Percentiles rank a stretch among this genome's conserved stretches.
Conservation (phyloP, 345 rosid genomes). For the Pugionium cornutum region DNA sequence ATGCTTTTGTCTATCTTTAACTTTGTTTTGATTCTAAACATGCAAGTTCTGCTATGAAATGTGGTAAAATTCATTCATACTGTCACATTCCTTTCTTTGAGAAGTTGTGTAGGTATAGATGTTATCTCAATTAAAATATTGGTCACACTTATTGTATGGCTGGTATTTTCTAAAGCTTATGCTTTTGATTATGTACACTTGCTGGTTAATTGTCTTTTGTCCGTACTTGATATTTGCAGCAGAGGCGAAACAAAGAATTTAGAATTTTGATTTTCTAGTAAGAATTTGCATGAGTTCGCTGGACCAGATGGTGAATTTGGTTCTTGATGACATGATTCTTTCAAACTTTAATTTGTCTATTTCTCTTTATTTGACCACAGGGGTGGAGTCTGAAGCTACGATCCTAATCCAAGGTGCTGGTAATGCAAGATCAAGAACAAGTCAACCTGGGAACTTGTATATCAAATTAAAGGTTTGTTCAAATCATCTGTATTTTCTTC, state of each 20-base stretch:
- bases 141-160: not conserved
- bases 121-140: not conserved
- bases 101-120: slow-evolving; percentile 10
- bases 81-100: slow-evolving; percentile 20
- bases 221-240: slow-evolving; percentile 5
- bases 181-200: not conserved
- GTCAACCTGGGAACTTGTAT: slow-evolving; percentile 68
- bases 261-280: slow-evolving; percentile 17
- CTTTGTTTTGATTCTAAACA: slow-evolving; percentile 14
- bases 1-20: slow-evolving; percentile 21
- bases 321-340: slow-evolving; percentile 4
- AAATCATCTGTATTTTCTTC: slow-evolving; percentile 19
- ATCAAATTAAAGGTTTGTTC: slow-evolving; percentile 71
- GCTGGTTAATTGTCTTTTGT: slow-evolving; percentile 16
- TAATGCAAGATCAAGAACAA: slow-evolving; percentile 56
- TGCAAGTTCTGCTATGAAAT: slow-evolving; percentile 24
- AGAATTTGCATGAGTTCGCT: slow-evolving; percentile 17
- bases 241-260: slow-evolving; percentile 18
- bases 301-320: slow-evolving; percentile 14
- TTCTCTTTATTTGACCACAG: slow-evolving; percentile 47
- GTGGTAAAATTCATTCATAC: slow-evolving; percentile 10
- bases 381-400: slow-evolving; percentile 84
- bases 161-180: slow-evolving; percentile 7
- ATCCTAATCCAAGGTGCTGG: slow-evolving; percentile 73
- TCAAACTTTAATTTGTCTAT: slow-evolving; percentile 13